Percentiles rank a stretch among this genome's conserved stretches.
These are phyloP conservation scores for Citrus mangshanensis DNA, from an alignment of 345 rosid species.

Conservation along the genomic window DNA sequence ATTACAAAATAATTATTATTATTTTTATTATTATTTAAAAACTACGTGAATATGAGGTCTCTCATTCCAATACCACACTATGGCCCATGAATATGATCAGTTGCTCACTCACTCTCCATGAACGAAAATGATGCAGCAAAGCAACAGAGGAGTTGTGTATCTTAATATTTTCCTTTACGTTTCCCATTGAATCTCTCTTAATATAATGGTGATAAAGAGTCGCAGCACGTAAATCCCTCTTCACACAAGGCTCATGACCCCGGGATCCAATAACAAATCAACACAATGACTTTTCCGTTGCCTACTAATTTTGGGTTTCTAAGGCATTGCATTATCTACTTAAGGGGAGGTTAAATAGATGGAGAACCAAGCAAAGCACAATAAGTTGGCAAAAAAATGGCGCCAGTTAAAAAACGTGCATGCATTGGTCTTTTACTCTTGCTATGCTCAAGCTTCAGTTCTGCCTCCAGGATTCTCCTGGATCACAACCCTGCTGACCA, in stretches of 20 bases:
- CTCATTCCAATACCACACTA: too few relatives aligned
- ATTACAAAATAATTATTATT: too few relatives aligned
- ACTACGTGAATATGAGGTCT: too few relatives aligned
- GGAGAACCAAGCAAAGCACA: neutral
- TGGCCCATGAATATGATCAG: too few relatives aligned
- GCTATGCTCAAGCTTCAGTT: slow-evolving; percentile 37
- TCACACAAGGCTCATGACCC: slow-evolving; percentile 8
- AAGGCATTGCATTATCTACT: slow-evolving; percentile 2
- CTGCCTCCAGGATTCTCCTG: slow-evolving; percentile 39
- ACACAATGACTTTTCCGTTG: slow-evolving; percentile 16
- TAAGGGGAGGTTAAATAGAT: slow-evolving; percentile 13
- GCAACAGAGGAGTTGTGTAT: neutral
- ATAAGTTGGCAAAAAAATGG: slow-evolving; percentile 29
- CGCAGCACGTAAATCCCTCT: neutral
- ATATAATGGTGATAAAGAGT: slow-evolving; percentile 13
- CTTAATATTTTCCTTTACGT: neutral
- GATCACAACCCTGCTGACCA: slow-evolving; percentile 20
- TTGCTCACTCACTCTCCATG: neutral
- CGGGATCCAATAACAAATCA: slow-evolving; percentile 7
- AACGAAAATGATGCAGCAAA: neutral
- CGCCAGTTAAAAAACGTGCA: slow-evolving; percentile 20
- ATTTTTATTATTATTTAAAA: too few relatives aligned
- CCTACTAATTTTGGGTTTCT: neutral
- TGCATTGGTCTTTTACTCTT: slow-evolving; percentile 32
- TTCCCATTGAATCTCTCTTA: neutral